These are phyloP conservation scores for Erythrobasidium hasegawianum DNA, from an alignment of 1,284 basidiomycete genomes.

Conservation along the genomic window DNA sequence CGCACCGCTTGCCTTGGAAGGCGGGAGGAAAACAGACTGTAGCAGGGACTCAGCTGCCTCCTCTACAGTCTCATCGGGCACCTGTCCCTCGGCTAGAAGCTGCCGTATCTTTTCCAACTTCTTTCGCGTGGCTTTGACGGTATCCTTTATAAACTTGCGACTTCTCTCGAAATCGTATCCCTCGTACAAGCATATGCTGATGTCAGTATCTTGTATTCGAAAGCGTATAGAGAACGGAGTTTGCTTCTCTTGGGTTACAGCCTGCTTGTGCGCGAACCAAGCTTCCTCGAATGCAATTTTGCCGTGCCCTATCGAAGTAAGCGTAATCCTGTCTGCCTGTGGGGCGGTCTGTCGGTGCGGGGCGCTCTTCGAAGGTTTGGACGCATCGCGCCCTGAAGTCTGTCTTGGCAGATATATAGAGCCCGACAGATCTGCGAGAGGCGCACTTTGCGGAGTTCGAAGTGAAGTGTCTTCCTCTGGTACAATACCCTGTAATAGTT, in stretches of 20 bases:
- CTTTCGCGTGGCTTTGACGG: constrained; percentile 79
- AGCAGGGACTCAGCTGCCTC: constrained; percentile 67
- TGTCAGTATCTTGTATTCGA: constrained; percentile 58
- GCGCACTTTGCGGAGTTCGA: too few species aligned
- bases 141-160: constrained; percentile 77
- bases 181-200: constrained; percentile 72
- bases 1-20: constrained; percentile 40
- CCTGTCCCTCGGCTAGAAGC: constrained; percentile 86
- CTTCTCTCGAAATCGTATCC: constrained; percentile 92
- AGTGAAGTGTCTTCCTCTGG: too few species aligned
- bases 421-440: constrained; percentile 1
- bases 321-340: neutral
- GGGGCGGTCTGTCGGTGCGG: neutral
- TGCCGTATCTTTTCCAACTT: constrained; percentile 87
- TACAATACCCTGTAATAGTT: neutral
- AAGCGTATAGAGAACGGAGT: constrained; percentile 5
- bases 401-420: neutral
- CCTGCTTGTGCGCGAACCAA: neutral
- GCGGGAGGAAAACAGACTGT: constrained; percentile 46
- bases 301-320: neutral
- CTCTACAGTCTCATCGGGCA: constrained; percentile 74
- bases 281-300: neutral
- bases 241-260: neutral
- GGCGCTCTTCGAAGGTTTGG: neutral
- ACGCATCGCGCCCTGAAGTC: neutral